Evolutionary conservation across 768 basidiomycete species (phyloP).

Genomic region (Pleurotus pulmonarius): DNA sequence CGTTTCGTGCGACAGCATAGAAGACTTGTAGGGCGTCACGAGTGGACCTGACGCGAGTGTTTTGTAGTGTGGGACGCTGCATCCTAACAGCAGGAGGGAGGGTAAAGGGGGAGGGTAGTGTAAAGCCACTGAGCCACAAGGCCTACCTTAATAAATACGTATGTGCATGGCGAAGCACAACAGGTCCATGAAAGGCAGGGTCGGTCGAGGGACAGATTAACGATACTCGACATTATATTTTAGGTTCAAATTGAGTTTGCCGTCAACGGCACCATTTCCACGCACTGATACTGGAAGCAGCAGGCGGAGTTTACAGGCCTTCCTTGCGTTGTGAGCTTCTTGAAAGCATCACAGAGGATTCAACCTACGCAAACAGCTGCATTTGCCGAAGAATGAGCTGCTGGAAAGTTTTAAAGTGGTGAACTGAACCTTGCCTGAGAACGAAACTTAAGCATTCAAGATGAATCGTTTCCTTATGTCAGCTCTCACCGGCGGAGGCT

Average conservation of each 20-base stretch:
- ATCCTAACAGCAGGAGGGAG: slow-evolving; percentile 31
- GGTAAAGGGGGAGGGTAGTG: slow-evolving; percentile 15
- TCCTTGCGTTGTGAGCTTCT: neutral
- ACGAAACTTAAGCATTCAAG: slow-evolving; percentile 7
- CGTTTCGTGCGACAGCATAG: slow-evolving; percentile 65
- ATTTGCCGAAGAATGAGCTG: slow-evolving; percentile 8
- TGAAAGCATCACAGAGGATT: neutral
- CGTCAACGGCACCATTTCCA: slow-evolving; percentile 9
- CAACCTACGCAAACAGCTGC: neutral
- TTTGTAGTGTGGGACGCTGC: slow-evolving; percentile 74
- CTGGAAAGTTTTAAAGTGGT: slow-evolving; percentile 9
- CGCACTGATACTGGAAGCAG: neutral
- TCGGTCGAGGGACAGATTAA: slow-evolving; percentile 9
- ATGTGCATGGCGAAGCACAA: slow-evolving; percentile 1
- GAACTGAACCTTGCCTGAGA: slow-evolving; percentile 9
- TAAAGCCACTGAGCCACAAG: slow-evolving; percentile 16
- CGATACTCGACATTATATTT: slow-evolving; percentile 7
- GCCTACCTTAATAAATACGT: slow-evolving; percentile 9
- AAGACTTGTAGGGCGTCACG: slow-evolving; percentile 82
- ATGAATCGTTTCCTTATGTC: slow-evolving; percentile 4
- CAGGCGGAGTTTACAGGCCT: slow-evolving; percentile 7
- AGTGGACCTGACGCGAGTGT: slow-evolving; percentile 74
- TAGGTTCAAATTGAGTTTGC: slow-evolving; percentile 10
- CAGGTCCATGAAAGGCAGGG: slow-evolving; percentile 6
- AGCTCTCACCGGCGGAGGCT: slow-evolving; percentile 6